Conservation (phyloP, 805 yeast genomes). For the Scheffersomyces coipomensis region DNA sequence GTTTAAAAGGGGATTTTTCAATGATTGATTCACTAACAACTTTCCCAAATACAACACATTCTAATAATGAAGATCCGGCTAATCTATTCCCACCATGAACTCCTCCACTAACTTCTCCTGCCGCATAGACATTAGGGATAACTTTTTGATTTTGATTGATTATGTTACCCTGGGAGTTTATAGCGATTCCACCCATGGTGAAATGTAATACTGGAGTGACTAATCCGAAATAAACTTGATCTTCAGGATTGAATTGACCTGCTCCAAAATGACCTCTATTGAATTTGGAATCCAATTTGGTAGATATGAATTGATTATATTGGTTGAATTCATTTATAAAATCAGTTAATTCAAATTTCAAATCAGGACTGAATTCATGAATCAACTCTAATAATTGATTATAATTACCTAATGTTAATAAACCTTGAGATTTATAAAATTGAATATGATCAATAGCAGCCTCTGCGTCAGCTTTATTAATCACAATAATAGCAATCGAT, state of each 20-base stretch:
- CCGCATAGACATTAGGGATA: constrained; percentile 53
- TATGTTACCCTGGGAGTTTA: constrained; percentile 47
- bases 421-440: constrained; percentile 39
- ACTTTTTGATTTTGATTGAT: constrained; percentile 23
- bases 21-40: constrained; percentile 4
- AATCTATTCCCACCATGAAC: constrained; percentile 64
- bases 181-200: constrained; percentile 70
- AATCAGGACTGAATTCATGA: constrained; percentile 11
- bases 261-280: constrained; percentile 32
- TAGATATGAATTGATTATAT: constrained; percentile 8
- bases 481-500: constrained; percentile 21
- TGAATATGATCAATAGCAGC: constrained; percentile 49
- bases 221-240: constrained; percentile 45
- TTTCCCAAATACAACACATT: constrained; percentile 60
- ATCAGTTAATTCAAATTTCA: constrained; percentile 6
- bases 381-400: constrained; percentile 14
- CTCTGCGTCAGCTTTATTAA: constrained; percentile 44
- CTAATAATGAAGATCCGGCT: constrained; percentile 57
- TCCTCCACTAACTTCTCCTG: constrained; percentile 70
- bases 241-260: constrained; percentile 8
- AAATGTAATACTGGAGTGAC: constrained; percentile 65
- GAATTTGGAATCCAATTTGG: constrained; percentile 23
- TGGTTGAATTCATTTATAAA: constrained; percentile 14
- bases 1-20: neutral
- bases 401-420: constrained; percentile 22